Base-by-base conservation (phyloP, 108 stramenopile species). In the Pseudonitzschia multistriata region DNA sequence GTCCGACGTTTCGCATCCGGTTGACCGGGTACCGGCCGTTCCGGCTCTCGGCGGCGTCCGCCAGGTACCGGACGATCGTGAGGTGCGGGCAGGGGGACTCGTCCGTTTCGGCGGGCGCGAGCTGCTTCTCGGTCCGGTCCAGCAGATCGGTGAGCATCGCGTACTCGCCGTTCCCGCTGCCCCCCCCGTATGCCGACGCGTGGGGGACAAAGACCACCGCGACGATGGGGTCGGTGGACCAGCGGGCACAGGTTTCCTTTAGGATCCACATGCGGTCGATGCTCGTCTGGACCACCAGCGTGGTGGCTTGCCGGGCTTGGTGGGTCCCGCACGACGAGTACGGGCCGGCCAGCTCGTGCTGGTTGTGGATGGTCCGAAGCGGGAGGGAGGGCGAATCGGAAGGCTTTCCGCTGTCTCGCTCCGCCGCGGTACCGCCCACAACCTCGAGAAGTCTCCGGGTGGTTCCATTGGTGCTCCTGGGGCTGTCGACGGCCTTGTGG, bases 1-100 rank as follows among this genome's bases (percentile, higher is more conserved):
- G 68, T 15, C 89, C 97, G 31, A 89, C 72, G 67, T 97, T 97
- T 29, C 97, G 88, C 74, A 97, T 77, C 7, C 71, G 72, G 77
- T 97, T 97, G 55, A 97, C 89, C 17, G 97, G 97, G 83, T 96
- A 97, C 0, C 67, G 22, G 3, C 17, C 55, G 35, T 25, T 27
- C 36, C 62, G 45, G 22, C 71, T 72, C 40, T 81, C 75, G 0
- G 74, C 71, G 45, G 66, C 24, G 28, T 61, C 65, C 11, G 74
- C 77, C 21, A 66, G 22, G 59, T 89, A 83, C 21, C 62, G 66
- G 29, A 91, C 56, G 24, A 89, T 66, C 55, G 59, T 72, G 36
- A 89, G 49, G 60, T 91, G 81, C 11, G 88, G 79, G 69, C 90
- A 91, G 28, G n/a, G n/a, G n/a, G n/a, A n/a, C n/a, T n/a, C n/a